These are phyloP conservation scores for Lipomyces starkeyi DNA, from an alignment of 805 yeast species.

Conservation along the genomic window DNA sequence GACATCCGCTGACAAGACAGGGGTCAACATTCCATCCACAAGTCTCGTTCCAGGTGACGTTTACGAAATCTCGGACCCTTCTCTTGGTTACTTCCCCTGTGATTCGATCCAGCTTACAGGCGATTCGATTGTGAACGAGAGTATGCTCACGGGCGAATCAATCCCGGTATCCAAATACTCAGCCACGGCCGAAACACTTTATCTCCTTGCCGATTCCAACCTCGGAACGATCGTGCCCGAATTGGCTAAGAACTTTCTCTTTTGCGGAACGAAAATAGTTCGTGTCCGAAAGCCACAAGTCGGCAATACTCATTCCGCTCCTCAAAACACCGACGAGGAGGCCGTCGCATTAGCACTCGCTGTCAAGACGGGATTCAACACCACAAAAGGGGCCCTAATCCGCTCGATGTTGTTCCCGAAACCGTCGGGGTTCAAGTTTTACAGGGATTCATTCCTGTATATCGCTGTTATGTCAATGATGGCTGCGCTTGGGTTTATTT, in stretches of 20 bases:
- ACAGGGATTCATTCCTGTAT: constrained; percentile 91
- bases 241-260: constrained; percentile 77
- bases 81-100: constrained; percentile 76
- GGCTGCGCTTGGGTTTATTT: constrained; percentile 82
- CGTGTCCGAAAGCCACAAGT: constrained; percentile 69
- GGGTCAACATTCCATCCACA: constrained; percentile 73
- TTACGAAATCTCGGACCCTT: constrained; percentile 88
- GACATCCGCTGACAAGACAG: constrained; percentile 49
- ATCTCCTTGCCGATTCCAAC: constrained; percentile 45
- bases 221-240: constrained; percentile 60
- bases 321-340: constrained; percentile 44
- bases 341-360: constrained; percentile 87
- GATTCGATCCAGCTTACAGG: constrained; percentile 88
- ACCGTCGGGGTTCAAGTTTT: constrained; percentile 91
- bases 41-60: constrained; percentile 96
- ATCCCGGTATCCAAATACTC: constrained; percentile 89
- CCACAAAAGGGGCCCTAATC: constrained; percentile 92
- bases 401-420: constrained; percentile 97
- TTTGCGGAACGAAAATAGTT: constrained; percentile 87
- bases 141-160: constrained; percentile 98
- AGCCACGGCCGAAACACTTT: constrained; percentile 65
- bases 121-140: constrained; percentile 95
- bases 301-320: constrained; percentile 13
- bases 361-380: constrained; percentile 87
- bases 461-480: constrained; percentile 91